These are phyloP conservation scores for Turritis glabra DNA, from an alignment of 345 rosid species.

Conservation along the genomic window DNA sequence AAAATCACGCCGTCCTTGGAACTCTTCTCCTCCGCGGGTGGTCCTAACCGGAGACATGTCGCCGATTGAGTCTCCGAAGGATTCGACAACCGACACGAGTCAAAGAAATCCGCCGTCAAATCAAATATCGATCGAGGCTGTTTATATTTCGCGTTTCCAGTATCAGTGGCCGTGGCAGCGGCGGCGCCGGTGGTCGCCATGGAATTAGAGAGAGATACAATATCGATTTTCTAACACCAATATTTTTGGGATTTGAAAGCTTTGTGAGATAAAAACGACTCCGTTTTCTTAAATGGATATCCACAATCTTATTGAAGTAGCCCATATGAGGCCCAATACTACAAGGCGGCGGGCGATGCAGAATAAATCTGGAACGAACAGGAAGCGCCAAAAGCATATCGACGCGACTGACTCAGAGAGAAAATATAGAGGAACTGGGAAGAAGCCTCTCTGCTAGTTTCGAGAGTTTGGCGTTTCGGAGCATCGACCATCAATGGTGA, in stretches of 20 bases:
- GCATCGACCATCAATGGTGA: conserved; percentile 34
- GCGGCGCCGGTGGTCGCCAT: conserved; percentile 40
- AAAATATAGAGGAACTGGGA: background rate
- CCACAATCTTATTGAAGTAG: background rate
- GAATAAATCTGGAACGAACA: conserved; percentile 20
- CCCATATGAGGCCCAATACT: conserved; percentile 15
- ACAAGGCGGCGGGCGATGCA: background rate
- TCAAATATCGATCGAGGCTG: conserved; percentile 70
- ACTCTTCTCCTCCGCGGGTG: conserved; percentile 36
- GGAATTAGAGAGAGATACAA: background rate
- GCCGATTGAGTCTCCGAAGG: conserved; percentile 43
- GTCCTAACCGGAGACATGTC: conserved; percentile 26
- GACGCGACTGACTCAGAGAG: background rate
- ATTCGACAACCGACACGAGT: conserved; percentile 57
- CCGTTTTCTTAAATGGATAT: background rate
- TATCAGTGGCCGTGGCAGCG: conserved; percentile 10
- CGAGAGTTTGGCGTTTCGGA: background rate
- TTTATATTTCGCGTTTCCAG: conserved; percentile 21
- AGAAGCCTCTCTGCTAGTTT: conserved; percentile 3
- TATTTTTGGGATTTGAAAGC: background rate
- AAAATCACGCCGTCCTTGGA: conserved; percentile 39
- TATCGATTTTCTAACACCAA: background rate
- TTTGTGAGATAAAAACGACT: background rate
- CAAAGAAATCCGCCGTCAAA: conserved; percentile 55
- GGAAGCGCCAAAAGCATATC: conserved; percentile 3